phyloP scores from a whole-genome alignment of 1,284 basidiomycete species.

The Hemileia vastatrix region DNA sequence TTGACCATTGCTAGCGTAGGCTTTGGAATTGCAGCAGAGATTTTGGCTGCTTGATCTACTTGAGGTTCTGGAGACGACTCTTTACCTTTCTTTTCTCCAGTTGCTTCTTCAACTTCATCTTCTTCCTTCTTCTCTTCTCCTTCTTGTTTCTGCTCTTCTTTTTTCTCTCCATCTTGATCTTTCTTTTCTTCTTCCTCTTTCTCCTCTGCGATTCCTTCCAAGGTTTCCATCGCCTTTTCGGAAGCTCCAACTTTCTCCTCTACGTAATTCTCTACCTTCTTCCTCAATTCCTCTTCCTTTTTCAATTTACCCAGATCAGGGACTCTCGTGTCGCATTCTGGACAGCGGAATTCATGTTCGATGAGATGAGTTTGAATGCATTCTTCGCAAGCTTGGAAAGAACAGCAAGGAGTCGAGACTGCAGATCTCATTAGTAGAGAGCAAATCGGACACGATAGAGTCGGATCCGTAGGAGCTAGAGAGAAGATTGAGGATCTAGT shows the following conservation, averaged over 20 bases:
- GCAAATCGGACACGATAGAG: slow-evolving; percentile 74
- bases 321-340: slow-evolving; percentile 72
- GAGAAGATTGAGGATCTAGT: slow-evolving; percentile 74
- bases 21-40: slow-evolving; percentile 23
- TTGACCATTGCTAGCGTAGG: slow-evolving; percentile 3
- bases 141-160: neutral
- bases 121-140: neutral
- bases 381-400: slow-evolving; percentile 78
- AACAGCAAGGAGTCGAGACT: slow-evolving; percentile 81
- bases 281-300: slow-evolving; percentile 64
- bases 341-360: slow-evolving; percentile 84
- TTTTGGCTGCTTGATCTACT: slow-evolving; percentile 25
- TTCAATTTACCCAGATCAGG: slow-evolving; percentile 71
- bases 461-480: slow-evolving; percentile 60
- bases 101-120: slow-evolving; percentile 3
- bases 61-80: neutral
- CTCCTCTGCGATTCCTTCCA: slow-evolving; percentile 28
- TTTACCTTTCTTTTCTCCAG: neutral
- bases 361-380: slow-evolving; percentile 82
- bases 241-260: slow-evolving; percentile 71
- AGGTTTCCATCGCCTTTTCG: slow-evolving; percentile 35
- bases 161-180: too few relatives aligned
- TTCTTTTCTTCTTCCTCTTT: slow-evolving; percentile 18
- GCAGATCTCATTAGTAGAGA: slow-evolving; percentile 78
- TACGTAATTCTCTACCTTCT: slow-evolving; percentile 67